Base-by-base conservation (phyloP, 202 grass and related monocot genomes). In the Tripidium arundinaceum region DNA sequence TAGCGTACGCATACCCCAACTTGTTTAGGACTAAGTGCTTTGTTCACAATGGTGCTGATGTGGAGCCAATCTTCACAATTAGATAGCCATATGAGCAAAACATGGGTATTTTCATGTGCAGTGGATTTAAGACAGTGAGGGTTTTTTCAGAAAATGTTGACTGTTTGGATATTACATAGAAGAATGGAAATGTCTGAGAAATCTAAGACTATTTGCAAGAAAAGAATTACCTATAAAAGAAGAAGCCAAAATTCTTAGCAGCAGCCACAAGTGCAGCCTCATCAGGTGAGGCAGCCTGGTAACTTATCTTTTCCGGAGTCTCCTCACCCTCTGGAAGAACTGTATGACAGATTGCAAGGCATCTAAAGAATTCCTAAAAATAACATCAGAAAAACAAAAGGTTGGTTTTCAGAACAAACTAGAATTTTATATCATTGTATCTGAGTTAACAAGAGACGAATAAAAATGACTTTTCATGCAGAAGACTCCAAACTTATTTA, bases 241-340 rank as follows among this genome's bases (percentile, higher is more conserved):
- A 98, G 85, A 98, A 98, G 22, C 96, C 96, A 83, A 98, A 93
- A 61, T 95, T 94, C 81, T 98, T 98, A 59, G 92, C 90, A 75
- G 92, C 96, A 83, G 88, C 84, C 74, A 98, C 96, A 83, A 98
- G 96, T 61, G 96, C 96, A 83, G 96, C 85, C 77, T 98, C 96
- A 79, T 98, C 96, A 84, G 96, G 96, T 87, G 96, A 98, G 74
- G 96, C 92, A 83, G 96, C 96, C 85, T 98, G 96, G 78, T 95
- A 98, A 61, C 59, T 90, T 26, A 98, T 95, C 77, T 98, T 95
- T 91, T 95, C 96, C 1, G 83, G 96, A 71, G 92, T 91, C 79
- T 95, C 92, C 63, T 98, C 92, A 13, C 96, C 96, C 85, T 98
- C 96, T 78, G 96, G 96, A 87, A 98, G 96, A 88, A 98, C 96